Conservation (phyloP, 2,329 filamentous ascomycete species). For the Pseudocercospora macadamiae region DNA sequence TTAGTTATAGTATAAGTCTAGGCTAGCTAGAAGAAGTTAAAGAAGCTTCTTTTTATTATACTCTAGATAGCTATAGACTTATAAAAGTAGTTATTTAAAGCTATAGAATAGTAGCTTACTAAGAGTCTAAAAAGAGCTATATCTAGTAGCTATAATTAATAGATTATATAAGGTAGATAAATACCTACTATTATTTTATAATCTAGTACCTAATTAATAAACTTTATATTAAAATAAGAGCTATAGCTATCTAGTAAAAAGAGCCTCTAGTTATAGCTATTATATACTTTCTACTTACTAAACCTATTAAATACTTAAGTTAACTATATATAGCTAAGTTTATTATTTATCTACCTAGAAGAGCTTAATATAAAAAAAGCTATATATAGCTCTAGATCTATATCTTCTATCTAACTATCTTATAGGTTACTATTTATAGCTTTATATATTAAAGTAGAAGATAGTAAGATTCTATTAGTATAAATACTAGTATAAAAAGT, state of each 20-base stretch:
- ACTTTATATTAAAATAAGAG: neutral
- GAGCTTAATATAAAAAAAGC: neutral
- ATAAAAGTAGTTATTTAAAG: neutral
- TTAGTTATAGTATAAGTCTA: neutral
- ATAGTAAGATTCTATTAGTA: too few species aligned
- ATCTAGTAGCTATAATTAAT: neutral
- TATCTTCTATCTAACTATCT: too few species aligned
- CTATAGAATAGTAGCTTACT: neutral
- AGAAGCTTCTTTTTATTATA: neutral
- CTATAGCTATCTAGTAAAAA: neutral
- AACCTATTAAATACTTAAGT: too few species aligned
- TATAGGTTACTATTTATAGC: too few species aligned
- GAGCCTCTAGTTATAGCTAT: too few species aligned
- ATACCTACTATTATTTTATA: neutral
- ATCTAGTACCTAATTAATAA: neutral
- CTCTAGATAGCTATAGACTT: too few species aligned
- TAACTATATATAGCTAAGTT: too few species aligned
- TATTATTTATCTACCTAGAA: too few species aligned
- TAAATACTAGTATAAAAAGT: neutral
- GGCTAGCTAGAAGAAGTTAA: neutral
- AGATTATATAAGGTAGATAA: too few species aligned
- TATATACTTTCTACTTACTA: too few species aligned
- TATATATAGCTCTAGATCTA: neutral
- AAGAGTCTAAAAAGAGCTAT: neutral
- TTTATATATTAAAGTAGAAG: too few species aligned